Evolutionary conservation across 2,329 filamentous ascomycete genomes (phyloP).

Genomic region (Sphaerulina vaccinii): DNA sequence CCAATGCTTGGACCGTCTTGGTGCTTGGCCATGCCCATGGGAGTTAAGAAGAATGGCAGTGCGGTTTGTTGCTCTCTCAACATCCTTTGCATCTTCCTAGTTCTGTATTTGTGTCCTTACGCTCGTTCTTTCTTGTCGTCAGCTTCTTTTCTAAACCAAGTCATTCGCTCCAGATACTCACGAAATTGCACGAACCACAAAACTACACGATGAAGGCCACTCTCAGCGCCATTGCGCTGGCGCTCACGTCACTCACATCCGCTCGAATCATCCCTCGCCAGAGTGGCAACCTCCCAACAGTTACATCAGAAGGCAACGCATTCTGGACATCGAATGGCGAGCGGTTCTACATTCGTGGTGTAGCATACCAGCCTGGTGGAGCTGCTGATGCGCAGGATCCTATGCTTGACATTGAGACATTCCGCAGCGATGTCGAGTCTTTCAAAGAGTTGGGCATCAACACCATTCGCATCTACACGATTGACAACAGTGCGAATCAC

Average conservation of each 20-base stretch:
- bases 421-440: constrained; percentile 73
- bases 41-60: constrained; percentile 5
- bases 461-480: constrained; percentile 87
- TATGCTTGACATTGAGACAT: constrained; percentile 66
- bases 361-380: constrained; percentile 57
- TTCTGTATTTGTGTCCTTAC: constrained; percentile 6
- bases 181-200: not conserved
- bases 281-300: constrained; percentile 22
- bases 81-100: constrained; percentile 10
- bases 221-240: constrained; percentile 21
- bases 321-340: constrained; percentile 61
- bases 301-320: constrained; percentile 31
- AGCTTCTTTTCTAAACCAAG: constrained; percentile 3
- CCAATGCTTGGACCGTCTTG: constrained; percentile 14
- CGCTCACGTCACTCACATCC: constrained; percentile 21
- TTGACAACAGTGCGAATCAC: constrained; percentile 81
- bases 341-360: constrained; percentile 61
- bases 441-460: constrained; percentile 87
- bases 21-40: constrained; percentile 8
- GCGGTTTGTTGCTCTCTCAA: not conserved
- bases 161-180: not conserved
- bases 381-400: constrained; percentile 67
- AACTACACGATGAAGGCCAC: constrained; percentile 23
- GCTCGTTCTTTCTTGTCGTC: constrained; percentile 9
- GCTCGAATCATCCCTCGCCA: constrained; percentile 21